A percentile compares a stretch with the other conserved stretches of the same genome.
Evolutionary conservation across 768 basidiomycete genomes (phyloP).

Genomic region (Suillus subalutaceus): DNA sequence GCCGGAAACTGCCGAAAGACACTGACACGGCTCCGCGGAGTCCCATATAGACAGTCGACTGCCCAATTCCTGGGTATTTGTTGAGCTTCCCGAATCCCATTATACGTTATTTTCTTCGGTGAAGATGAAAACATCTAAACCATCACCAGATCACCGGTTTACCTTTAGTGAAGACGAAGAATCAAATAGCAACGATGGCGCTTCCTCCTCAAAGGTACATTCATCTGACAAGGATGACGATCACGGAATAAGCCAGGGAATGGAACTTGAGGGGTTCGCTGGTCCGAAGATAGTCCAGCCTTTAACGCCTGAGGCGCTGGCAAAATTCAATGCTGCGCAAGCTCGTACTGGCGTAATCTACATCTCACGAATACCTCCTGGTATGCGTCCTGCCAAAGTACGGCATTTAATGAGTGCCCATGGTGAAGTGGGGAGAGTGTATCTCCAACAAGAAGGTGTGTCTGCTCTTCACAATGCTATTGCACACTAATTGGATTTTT

Average conservation of each 20-base stretch:
- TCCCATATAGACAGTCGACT: too few relatives aligned
- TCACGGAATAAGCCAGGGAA: conserved; percentile 44
- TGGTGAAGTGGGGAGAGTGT: conserved; percentile 91
- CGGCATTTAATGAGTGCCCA: conserved; percentile 89
- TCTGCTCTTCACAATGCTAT: not conserved
- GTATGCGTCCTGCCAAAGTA: conserved; percentile 96
- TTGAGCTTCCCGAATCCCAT: too few relatives aligned
- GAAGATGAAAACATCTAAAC: not conserved
- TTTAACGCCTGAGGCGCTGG: conserved; percentile 73
- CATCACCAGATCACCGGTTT: not conserved
- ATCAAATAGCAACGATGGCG: not conserved
- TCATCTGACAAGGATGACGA: conserved; percentile 13
- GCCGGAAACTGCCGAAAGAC: too few relatives aligned
- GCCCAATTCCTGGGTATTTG: too few relatives aligned
- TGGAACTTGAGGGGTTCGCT: conserved; percentile 61
- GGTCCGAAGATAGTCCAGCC: conserved; percentile 72
- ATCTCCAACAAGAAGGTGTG: conserved; percentile 88
- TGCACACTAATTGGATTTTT: conserved; percentile 8
- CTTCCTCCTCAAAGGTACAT: not conserved
- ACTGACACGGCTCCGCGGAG: too few relatives aligned
- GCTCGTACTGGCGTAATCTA: conserved; percentile 87
- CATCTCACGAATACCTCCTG: conserved; percentile 95
- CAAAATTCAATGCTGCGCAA: conserved; percentile 72
- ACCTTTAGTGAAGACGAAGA: not conserved
- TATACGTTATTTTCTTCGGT: not conserved